Conservation (phyloP, 495 filamentous ascomycete genomes). For the Letharia lupina region DNA sequence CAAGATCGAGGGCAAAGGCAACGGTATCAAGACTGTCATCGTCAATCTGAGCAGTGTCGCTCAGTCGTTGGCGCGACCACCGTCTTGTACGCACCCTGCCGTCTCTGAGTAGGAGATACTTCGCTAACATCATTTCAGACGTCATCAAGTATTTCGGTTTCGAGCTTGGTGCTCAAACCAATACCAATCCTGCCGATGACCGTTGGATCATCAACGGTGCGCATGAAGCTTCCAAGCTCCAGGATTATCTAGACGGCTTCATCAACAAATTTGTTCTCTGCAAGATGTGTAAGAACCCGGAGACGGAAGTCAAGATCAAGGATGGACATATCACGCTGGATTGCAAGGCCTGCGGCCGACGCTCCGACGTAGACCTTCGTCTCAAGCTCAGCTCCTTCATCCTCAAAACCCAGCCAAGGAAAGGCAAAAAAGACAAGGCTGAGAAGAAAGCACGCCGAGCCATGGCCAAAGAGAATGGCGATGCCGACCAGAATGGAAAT, state of each 20-base stretch:
- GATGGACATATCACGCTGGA: slow-evolving; percentile 83
- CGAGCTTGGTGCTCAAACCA: slow-evolving; percentile 96
- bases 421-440: slow-evolving; percentile 91
- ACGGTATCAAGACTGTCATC: slow-evolving; percentile 93
- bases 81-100: slow-evolving; percentile 48
- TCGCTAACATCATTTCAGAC: slow-evolving; percentile 36
- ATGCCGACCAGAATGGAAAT: slow-evolving; percentile 48
- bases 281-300: slow-evolving; percentile 99
- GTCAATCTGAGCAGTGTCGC: slow-evolving; percentile 96
- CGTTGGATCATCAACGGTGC: slow-evolving; percentile 99
- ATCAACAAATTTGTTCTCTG: slow-evolving; percentile 97
- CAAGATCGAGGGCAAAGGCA: slow-evolving; percentile 99
- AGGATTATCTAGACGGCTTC: slow-evolving; percentile 97
- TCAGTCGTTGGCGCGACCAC: slow-evolving; percentile 81
- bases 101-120: not conserved
- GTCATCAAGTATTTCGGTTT: slow-evolving; percentile 99
- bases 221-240: slow-evolving; percentile 89
- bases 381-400: slow-evolving; percentile 97
- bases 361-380: slow-evolving; percentile 79
- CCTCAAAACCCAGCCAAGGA: slow-evolving; percentile 87
- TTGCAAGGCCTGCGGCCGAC: slow-evolving; percentile 97
- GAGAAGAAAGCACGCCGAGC: slow-evolving; percentile 73
- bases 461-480: slow-evolving; percentile 74
- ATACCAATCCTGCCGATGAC: slow-evolving; percentile 91
- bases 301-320: slow-evolving; percentile 92